Evolutionary conservation across 768 basidiomycete species (phyloP).

Genomic region (Leccinum ochraceum): DNA sequence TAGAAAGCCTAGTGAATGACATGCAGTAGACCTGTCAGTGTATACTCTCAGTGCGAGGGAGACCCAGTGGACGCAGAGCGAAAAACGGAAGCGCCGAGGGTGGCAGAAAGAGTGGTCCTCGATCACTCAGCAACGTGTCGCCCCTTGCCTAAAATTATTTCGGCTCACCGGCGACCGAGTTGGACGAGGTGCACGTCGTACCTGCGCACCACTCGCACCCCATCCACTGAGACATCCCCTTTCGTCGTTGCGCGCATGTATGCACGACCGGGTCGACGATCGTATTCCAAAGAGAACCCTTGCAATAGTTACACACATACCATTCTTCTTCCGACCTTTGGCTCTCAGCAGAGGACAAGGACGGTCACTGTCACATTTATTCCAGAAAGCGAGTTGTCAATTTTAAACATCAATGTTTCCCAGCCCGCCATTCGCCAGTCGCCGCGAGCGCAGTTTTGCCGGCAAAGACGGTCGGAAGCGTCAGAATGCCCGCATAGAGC

Average conservation of each 20-base stretch:
- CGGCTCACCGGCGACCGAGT: too few species aligned
- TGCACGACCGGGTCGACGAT: not conserved
- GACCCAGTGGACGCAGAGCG: too few species aligned
- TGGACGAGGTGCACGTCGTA: too few species aligned
- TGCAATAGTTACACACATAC: not conserved
- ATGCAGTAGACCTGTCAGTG: too few species aligned
- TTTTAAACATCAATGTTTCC: conserved; percentile 24
- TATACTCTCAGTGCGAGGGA: too few species aligned
- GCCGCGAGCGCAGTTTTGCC: conserved; percentile 72
- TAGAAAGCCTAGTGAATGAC: too few species aligned
- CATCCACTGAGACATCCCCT: too few species aligned
- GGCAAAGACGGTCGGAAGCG: conserved; percentile 63
- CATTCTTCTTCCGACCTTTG: not conserved
- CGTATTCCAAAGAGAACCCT: not conserved
- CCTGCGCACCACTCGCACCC: too few species aligned
- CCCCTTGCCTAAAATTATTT: too few species aligned
- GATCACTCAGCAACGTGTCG: too few species aligned
- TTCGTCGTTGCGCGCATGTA: not conserved
- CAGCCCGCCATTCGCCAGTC: conserved; percentile 58
- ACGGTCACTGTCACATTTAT: not conserved
- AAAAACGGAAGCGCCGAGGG: too few species aligned
- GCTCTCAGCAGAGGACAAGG: not conserved
- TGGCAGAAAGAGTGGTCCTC: too few species aligned
- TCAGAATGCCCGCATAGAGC: conserved; percentile 66
- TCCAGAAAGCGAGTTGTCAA: not conserved